A percentile compares a stretch with the other conserved stretches of the same genome.
phyloP scores from a whole-genome alignment of 192 early-diverging fungal species.

The Gaertneriomyces sp. region DNA sequence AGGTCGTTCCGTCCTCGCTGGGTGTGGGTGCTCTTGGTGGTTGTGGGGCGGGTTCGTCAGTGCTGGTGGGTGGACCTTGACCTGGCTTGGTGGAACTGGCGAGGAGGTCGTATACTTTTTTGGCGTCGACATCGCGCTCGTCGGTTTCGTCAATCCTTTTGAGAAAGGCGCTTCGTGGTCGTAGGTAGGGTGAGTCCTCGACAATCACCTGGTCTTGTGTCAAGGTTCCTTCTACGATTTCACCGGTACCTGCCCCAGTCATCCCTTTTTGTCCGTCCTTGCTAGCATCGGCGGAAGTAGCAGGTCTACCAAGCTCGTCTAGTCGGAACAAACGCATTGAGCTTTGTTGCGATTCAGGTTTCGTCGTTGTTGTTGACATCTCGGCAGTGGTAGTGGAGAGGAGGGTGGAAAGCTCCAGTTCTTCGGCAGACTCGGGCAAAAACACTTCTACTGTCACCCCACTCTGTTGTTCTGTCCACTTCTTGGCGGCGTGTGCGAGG shows the following conservation, averaged over 20 bases:
- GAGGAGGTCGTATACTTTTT: background rate
- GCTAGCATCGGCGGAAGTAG: background rate
- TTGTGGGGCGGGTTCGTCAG: background rate
- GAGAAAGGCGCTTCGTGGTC: slow-evolving; percentile 4
- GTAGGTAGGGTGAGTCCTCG: slow-evolving; percentile 12
- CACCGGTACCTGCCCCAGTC: no score
- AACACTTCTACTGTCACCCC: slow-evolving; percentile 27
- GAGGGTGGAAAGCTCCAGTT: no score
- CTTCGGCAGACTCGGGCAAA: slow-evolving; percentile 6
- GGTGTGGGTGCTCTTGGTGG: background rate
- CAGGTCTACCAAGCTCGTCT: slow-evolving; percentile 4
- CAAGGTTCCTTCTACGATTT: no score
- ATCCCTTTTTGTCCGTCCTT: background rate
- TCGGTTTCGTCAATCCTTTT: slow-evolving; percentile 4
- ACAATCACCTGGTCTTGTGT: background rate
- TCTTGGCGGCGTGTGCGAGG: slow-evolving; percentile 26
- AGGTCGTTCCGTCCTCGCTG: slow-evolving; percentile 17
- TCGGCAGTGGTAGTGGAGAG: no score
- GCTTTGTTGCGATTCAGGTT: background rate
- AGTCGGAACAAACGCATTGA: slow-evolving; percentile 3
- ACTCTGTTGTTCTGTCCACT: slow-evolving; percentile 14
- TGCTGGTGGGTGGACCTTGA: background rate
- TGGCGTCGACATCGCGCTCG: slow-evolving; percentile 1
- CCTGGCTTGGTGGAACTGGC: background rate
- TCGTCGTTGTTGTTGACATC: background rate